Evolutionary conservation across 331 rosid species (phyloP).

Genomic region (Pyrus hybrid): DNA sequence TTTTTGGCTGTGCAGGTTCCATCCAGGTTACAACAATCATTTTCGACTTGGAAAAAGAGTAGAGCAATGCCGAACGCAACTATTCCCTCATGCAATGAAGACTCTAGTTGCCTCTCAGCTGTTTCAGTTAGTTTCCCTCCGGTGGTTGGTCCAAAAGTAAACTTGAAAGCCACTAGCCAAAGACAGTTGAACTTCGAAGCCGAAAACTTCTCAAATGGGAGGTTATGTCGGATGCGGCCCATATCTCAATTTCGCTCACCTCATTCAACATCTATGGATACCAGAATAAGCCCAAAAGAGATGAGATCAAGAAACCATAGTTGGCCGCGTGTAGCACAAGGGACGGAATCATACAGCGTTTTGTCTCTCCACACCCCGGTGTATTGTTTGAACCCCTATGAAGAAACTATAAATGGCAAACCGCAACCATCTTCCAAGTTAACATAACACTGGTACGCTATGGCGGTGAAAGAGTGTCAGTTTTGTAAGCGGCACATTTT

Average conservation of each 20-base stretch:
- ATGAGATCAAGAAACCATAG: constrained; percentile 1
- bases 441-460: not conserved
- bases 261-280: constrained; percentile 12
- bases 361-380: constrained; percentile 56
- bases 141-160: constrained; percentile 17
- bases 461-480: not conserved
- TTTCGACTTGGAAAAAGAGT: constrained; percentile 42
- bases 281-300: constrained; percentile 19
- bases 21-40: constrained; percentile 38
- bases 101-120: not conserved
- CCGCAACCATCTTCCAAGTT: not conserved
- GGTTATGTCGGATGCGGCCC: constrained; percentile 10
- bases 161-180: constrained; percentile 32
- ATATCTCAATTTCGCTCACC: constrained; percentile 13
- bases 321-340: constrained; percentile 60
- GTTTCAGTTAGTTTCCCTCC: constrained; percentile 43
- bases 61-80: constrained; percentile 16
- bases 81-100: constrained; percentile 4
- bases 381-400: constrained; percentile 20
- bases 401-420: constrained; percentile 3
- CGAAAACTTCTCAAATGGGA: constrained; percentile 25
- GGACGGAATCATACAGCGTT: constrained; percentile 37
- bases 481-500: constrained; percentile 10
- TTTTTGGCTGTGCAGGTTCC: constrained; percentile 50
- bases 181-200: constrained; percentile 18